Evolutionary conservation across 2,329 filamentous ascomycete species (phyloP).

Genomic region (Emmonsiellopsis sp.): DNA sequence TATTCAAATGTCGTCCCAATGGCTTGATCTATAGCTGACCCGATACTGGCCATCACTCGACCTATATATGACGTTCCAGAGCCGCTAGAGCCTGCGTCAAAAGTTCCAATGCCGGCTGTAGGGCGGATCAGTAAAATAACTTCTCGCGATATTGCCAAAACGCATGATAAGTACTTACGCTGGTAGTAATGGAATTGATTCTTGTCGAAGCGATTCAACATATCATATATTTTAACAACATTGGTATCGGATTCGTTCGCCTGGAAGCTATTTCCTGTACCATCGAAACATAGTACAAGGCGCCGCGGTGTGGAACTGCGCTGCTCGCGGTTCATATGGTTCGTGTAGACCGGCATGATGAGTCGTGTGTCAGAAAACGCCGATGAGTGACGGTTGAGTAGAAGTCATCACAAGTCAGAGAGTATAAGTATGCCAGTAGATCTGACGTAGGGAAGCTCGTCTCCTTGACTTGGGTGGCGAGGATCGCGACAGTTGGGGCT

Average conservation of each 20-base stretch:
- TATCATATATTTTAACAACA: conserved; percentile 40
- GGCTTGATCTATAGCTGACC: conserved; percentile 10
- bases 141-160: neutral
- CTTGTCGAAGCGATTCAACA: conserved; percentile 27
- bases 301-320: conserved; percentile 5
- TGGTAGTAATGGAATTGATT: conserved; percentile 15
- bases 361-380: conserved; percentile 3
- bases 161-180: conserved; percentile 6
- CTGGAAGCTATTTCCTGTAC: conserved; percentile 21
- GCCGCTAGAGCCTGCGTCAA: conserved; percentile 7
- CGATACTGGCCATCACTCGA: conserved; percentile 9
- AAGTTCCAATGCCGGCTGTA: conserved; percentile 14
- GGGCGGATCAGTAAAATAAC: neutral
- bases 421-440: neutral
- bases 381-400: neutral
- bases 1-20: conserved; percentile 33
- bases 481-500: no score
- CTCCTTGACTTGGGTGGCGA: no score
- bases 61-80: conserved; percentile 7
- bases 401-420: neutral
- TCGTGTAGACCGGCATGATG: neutral
- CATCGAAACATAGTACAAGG: conserved; percentile 16
- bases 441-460: no score
- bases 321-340: neutral
- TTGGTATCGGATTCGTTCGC: conserved; percentile 41